These are phyloP conservation scores for Ajuga chamaepitys DNA, from an alignment of 257 asterid genomes.

Conservation along the genomic window DNA sequence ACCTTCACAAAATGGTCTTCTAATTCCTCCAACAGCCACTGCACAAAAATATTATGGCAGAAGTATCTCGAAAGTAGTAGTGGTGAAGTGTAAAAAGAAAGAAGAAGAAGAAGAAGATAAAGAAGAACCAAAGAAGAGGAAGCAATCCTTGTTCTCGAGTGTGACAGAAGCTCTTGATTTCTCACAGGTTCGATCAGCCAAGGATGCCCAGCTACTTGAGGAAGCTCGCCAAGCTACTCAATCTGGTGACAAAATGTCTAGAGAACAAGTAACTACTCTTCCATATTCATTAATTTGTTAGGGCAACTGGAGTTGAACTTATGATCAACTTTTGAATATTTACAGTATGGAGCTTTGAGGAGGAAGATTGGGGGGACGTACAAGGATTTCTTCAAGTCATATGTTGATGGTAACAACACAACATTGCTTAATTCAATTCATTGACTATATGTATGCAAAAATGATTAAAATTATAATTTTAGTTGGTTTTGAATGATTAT, in stretches of 20 bases:
- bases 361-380: conserved; percentile 98
- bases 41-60: neutral
- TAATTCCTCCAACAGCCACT: conserved; percentile 13
- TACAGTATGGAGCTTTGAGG: conserved; percentile 91
- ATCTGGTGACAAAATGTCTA: conserved; percentile 72
- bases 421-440: no score
- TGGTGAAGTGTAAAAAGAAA: conserved; percentile 37
- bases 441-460: no score
- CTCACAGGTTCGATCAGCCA: conserved; percentile 67
- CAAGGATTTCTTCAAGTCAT: conserved; percentile 97
- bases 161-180: conserved; percentile 83
- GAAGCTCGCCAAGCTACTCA: conserved; percentile 62
- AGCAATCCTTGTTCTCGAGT: conserved; percentile 55
- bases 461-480: neutral
- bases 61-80: conserved; percentile 14
- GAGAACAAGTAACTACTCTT: conserved; percentile 43
- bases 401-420: conserved; percentile 57
- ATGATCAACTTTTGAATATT: neutral
- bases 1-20: conserved; percentile 42
- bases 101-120: conserved; percentile 22
- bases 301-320: no score
- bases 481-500: neutral
- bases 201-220: conserved; percentile 74
- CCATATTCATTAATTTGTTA: neutral
- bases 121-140: conserved; percentile 27